phyloP scores from a whole-genome alignment of 306 rosid species.

The Quillaja saponaria region DNA sequence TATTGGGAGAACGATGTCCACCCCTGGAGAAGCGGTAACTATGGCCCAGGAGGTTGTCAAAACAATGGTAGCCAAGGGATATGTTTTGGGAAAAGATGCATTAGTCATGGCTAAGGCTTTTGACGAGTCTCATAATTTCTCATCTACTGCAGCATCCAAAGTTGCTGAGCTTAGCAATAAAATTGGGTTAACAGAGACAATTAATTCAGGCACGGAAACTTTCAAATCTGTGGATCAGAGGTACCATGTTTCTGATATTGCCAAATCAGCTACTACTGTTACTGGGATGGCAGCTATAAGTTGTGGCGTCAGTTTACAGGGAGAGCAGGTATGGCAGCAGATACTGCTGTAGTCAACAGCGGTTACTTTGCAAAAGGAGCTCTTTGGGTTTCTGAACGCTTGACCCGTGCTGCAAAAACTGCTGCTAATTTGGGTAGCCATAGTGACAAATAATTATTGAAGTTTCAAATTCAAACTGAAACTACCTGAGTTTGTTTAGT shows the following conservation, averaged over 20 bases:
- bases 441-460: constrained; percentile 28
- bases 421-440: constrained; percentile 61
- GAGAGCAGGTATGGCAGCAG: constrained; percentile 70
- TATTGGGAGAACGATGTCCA: constrained; percentile 43
- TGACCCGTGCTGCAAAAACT: constrained; percentile 63
- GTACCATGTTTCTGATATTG: constrained; percentile 70
- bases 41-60: constrained; percentile 78
- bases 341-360: constrained; percentile 72
- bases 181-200: constrained; percentile 72
- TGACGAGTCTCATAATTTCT: constrained; percentile 69
- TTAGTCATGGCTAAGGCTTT: constrained; percentile 75
- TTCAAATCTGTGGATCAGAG: constrained; percentile 74
- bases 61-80: constrained; percentile 90
- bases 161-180: constrained; percentile 65
- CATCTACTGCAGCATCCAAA: constrained; percentile 78
- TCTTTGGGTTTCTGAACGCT: constrained; percentile 61
- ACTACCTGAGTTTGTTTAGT: constrained; percentile 1
- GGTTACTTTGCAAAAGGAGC: constrained; percentile 90
- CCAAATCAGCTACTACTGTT: constrained; percentile 65
- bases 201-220: constrained; percentile 63
- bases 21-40: constrained; percentile 78
- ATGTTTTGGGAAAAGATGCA: constrained; percentile 79
- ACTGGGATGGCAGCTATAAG: constrained; percentile 84
- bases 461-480: neutral
- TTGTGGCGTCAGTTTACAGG: constrained; percentile 68